These are phyloP conservation scores for Xylaria castorea DNA, from an alignment of 495 filamentous ascomycete species.

Conservation along the genomic window DNA sequence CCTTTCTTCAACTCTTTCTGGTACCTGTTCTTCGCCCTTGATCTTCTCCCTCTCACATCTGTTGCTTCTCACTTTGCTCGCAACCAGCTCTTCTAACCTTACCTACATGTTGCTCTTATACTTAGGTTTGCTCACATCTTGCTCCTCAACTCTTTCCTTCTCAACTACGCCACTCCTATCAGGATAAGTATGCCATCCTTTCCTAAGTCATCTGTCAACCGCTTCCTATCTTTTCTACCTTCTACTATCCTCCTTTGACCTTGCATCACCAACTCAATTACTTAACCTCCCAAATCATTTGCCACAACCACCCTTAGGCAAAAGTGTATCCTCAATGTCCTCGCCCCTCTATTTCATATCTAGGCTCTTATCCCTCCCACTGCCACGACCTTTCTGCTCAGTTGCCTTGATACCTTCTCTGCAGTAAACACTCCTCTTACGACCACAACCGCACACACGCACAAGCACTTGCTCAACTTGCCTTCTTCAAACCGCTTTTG, in stretches of 20 bases:
- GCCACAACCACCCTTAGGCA: background rate
- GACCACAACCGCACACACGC: background rate
- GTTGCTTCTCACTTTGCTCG: background rate
- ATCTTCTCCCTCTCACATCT: background rate
- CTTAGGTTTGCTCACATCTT: background rate
- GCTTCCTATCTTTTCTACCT: background rate
- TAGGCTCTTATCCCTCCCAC: background rate
- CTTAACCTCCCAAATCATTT: background rate
- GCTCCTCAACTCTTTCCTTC: background rate
- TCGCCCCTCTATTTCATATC: background rate
- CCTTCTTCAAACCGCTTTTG: background rate
- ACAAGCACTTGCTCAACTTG: background rate
- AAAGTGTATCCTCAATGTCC: background rate
- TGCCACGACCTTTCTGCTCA: background rate
- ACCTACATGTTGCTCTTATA: background rate
- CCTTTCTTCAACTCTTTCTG: background rate
- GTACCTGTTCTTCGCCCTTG: background rate
- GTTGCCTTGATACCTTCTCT: background rate
- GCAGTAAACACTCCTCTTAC: background rate
- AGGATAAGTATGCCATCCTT: background rate
- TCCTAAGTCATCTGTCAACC: background rate
- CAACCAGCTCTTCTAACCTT: too few relatives aligned
- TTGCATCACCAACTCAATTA: background rate
- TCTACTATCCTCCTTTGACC: background rate
- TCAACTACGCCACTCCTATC: background rate